Percentiles rank a stretch among this genome's conserved stretches.
These are phyloP conservation scores for Penicillium argentinense DNA, from an alignment of 495 filamentous ascomycete genomes.

Conservation along the genomic window DNA sequence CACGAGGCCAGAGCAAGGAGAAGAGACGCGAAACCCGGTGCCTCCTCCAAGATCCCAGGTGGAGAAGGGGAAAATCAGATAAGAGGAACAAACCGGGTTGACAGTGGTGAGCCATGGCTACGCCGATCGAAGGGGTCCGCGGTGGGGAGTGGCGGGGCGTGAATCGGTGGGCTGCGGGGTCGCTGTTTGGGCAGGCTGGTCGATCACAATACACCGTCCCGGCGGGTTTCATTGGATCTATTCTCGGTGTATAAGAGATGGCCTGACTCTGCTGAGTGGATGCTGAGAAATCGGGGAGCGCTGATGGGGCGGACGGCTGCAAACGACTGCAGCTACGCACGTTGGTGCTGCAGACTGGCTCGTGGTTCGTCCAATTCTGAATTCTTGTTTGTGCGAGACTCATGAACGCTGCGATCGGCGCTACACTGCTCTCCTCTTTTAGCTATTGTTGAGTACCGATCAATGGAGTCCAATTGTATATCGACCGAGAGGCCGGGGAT, in stretches of 20 bases:
- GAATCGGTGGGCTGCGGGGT: conserved; percentile 11
- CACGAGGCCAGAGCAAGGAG: neutral
- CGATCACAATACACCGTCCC: conserved; percentile 6
- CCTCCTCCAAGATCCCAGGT: no score
- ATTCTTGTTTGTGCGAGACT: no score
- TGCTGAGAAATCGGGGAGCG: conserved; percentile 13
- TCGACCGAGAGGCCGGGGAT: no score
- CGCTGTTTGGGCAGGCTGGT: conserved; percentile 1
- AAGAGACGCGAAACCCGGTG: no score
- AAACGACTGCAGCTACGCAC: neutral
- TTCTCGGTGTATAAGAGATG: no score
- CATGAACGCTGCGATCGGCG: no score
- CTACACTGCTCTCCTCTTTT: no score
- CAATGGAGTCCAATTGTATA: no score
- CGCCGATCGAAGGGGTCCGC: conserved; percentile 9
- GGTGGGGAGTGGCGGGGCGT: neutral
- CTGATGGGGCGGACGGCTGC: conserved; percentile 9
- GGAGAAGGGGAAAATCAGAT: conserved; percentile 9
- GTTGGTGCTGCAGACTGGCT: no score
- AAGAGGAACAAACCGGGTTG: conserved; percentile 5
- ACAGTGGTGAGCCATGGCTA: conserved; percentile 13
- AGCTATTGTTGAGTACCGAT: no score
- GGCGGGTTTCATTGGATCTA: neutral
- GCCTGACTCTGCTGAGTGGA: no score
- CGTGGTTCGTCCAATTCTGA: no score